phyloP scores from a whole-genome alignment of 352 stramenopile species.

The Phytophthora sp. region DNA sequence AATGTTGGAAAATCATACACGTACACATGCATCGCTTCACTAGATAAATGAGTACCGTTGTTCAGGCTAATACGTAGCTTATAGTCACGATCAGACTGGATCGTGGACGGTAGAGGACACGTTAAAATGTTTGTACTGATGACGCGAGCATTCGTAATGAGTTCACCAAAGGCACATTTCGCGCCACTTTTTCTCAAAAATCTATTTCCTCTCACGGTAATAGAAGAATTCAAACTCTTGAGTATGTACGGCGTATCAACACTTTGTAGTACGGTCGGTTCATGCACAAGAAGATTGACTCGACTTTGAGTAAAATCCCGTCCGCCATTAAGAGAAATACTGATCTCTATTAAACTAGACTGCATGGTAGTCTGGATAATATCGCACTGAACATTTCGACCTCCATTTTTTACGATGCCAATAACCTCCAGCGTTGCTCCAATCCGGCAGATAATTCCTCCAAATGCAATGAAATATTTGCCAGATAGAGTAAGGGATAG shows the following conservation, averaged over 20 bases:
- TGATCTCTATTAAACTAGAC: conserved; percentile 20
- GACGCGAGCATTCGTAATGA: conserved; percentile 7
- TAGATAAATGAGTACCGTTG: conserved; percentile 35
- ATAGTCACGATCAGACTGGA: conserved; percentile 25
- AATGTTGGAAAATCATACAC: conserved; percentile 41
- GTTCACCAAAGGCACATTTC: conserved; percentile 29
- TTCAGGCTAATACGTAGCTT: conserved; percentile 43
- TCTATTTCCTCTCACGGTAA: conserved; percentile 30
- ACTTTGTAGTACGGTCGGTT: conserved; percentile 19
- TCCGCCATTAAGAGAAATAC: conserved; percentile 47
- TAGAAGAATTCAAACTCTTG: conserved; percentile 14
- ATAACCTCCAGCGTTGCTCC: conserved; percentile 15
- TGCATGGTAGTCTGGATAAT: not conserved
- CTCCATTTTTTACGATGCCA: conserved; percentile 23
- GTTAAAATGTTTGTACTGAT: conserved; percentile 19
- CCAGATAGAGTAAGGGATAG: conserved; percentile 28
- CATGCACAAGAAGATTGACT: conserved; percentile 25
- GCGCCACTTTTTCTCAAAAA: conserved; percentile 28
- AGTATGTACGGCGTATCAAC: conserved; percentile 31
- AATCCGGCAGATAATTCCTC: conserved; percentile 37
- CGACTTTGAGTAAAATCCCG: conserved; percentile 37
- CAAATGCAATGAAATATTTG: conserved; percentile 36
- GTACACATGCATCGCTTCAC: not conserved
- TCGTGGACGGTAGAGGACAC: conserved; percentile 27
- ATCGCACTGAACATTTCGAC: conserved; percentile 26